Base-by-base conservation (phyloP, 805 yeast genomes). In the Vanderwaltozyma yarrowii region DNA sequence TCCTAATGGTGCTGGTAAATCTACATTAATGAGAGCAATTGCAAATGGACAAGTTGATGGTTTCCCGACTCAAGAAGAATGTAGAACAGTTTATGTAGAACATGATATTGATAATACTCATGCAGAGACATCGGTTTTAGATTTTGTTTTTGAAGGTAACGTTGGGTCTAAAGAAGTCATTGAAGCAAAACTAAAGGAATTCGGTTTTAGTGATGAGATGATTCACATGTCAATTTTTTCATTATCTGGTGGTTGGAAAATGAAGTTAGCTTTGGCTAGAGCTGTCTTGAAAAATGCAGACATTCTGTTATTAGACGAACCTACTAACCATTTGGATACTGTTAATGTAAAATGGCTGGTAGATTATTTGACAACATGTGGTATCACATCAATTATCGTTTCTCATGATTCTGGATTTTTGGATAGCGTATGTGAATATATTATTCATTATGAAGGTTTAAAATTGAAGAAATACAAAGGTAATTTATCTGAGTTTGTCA, bases 221-320 rank as follows among this genome's bases (percentile, higher is more conserved):
- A 78, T 82, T 62, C 65, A 62, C 49, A 84, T 82, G 94, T 94
- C 96, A 63, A 89, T 89, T 67, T 78, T 86, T 64, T 84, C 96
- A 50, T 78, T 92, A 58, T 92, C 98, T 64, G 98, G 98, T 81
- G 98, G 98, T 80, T 89, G 98, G 98, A 92, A 92, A 81, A 89
- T 89, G 98, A 92, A 92, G 74, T 80, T 89, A 69, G 97, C 97
- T 66, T 78, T 89, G 63, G 97, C 98, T 59, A 86, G 96, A 74
- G 98, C 98, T 64, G 96, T 89, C 63, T 80, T 89, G 73, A 85
- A 84, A 78, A 88, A 88, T 73, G 97, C 98, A 63, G 95, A 85
- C 71, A 92, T 89, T 65, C 76, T 89, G 70, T 76, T 89, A 71
- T 81, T 89, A 69, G 98, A 89, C 77, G 98, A 89, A 79, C 98